Base-by-base conservation (phyloP, 768 basidiomycete species). In the Russula lepida region DNA sequence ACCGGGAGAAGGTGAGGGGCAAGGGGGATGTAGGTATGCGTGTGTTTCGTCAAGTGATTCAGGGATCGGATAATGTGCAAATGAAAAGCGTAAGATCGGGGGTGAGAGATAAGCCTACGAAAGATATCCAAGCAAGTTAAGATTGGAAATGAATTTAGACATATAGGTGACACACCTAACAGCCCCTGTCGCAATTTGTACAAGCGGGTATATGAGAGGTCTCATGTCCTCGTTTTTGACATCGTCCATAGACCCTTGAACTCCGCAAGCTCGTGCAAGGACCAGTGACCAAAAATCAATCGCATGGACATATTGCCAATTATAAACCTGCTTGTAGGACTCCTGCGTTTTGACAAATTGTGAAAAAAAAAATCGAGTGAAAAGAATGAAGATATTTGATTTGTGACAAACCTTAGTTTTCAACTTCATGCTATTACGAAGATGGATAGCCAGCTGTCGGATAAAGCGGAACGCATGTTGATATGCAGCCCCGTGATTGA, bases 231-330 rank as follows among this genome's bases (percentile, higher is more conserved):
- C 92, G 68, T 87, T 88, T 55, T 80, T 73, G 7, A 79, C 77
- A 21, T 76, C 79, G 32, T 79, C 79, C 15, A 72, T 70, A 60
- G 83, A 78, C 2, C 77, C 75, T 67, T 85, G 76, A 30, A 76
- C 75, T 68, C 86, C 84, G 68, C 91, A 95, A 17, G 92, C 87
- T 47, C 86, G 79, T 23, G 86, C 88, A 11, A 99, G 80, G 11
- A 98, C 92, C 44, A 91, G 79, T 43, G 84, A 81, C 97, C 97
- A 99, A 69, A 98, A 98, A 76, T 99, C 97, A 65, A 99, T 77
- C 60, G 85, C 91, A 71, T 99, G 97, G 2, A 87, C 89, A 66
- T 88, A 98, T 75, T 98, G 97, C 97, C 97, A 99, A 74, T 98
- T 99, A 75, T 99, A 97, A 23, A 99, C 95, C 68, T 89, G 86